Evolutionary conservation across 1,139 yeast species (phyloP), one percentile per base, ranked within the genome.

Genomic region (Zygotorulaspora mrakii): DNA sequence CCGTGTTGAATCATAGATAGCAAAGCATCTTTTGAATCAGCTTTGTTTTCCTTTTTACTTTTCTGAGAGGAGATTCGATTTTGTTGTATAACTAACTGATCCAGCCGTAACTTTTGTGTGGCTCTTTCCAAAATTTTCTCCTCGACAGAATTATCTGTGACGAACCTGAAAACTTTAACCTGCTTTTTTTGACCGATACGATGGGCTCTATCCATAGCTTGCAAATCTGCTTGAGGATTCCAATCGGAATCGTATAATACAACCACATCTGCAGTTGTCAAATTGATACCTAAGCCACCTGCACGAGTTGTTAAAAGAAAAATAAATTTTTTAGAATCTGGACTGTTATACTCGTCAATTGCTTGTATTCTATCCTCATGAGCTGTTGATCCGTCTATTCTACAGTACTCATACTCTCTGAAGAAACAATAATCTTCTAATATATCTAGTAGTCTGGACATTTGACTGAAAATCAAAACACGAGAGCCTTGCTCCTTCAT

Each of bases 141-240:
- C 61, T 91, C 98, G 49, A 91, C 88, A 9, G 98, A 95, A 64
- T 87, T 82, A 57, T 91, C 97, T 4, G 97, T 89, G 24, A 91
- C 94, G 64, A 91, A 84, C 53, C 98, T 70, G 59, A 74, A 89
- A 5, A 91, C 97, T 50, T 80, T 78, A 5, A 91, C 98, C 65
- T 91, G 98, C 58, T 89, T 91, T 62, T 87, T 89, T 62, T 91
- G 98, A 8, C 98, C 98, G 59, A 91, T 91, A 68, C 98, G 79
- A 63, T 91, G 98, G 0, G 98, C 98, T 60, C 98, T 76, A 63
- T 91, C 98, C 98, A 91, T 91, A 1, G 98, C 97, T 65, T 91
- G 98, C 54, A 91, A 71, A 71, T 91, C 98, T 0, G 97, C 97
- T 61, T 91, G 98, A 1, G 98, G 98, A 58, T 91, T 91, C 98